phyloP scores from a whole-genome alignment of 495 filamentous ascomycete genomes.

The Baudoinia panamericana region DNA sequence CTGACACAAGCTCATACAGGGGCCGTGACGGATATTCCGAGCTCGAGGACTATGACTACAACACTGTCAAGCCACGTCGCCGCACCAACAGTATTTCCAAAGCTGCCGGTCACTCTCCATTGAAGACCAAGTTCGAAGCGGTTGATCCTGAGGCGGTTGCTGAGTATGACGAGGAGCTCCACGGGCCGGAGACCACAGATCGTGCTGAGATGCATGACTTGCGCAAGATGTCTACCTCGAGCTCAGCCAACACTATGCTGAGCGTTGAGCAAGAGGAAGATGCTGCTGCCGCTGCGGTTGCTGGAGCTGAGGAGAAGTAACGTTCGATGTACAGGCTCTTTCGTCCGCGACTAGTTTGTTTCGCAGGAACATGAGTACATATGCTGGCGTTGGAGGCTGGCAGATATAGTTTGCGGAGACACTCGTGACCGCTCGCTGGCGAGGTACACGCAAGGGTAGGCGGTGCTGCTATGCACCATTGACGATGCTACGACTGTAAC shows the following conservation, averaged over 20 bases:
- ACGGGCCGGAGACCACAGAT: conserved; percentile 34
- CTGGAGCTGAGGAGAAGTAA: conserved; percentile 7
- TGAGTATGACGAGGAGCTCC: conserved; percentile 65
- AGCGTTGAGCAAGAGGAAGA: conserved; percentile 28
- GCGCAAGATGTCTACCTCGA: conserved; percentile 28
- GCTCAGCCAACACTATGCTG: conserved; percentile 19
- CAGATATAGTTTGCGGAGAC: no score
- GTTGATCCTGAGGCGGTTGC: conserved; percentile 63
- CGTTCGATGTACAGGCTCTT: no score
- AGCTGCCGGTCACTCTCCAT: conserved; percentile 42
- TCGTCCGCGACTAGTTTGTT: no score
- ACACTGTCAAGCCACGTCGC: conserved; percentile 72
- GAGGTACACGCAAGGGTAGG: not conserved
- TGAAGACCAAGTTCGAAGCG: conserved; percentile 85
- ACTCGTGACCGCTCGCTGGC: conserved; percentile 5
- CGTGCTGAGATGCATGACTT: conserved; percentile 21
- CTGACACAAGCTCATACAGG: conserved; percentile 37
- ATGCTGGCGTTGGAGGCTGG: no score
- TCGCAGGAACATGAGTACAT: no score
- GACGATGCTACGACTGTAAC: no score
- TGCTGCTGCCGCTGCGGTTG: conserved; percentile 5
- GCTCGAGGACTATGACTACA: conserved; percentile 65
- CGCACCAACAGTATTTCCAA: conserved; percentile 78
- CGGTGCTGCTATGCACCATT: no score
- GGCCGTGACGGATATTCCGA: conserved; percentile 64